phyloP scores from a whole-genome alignment of 2,329 filamentous ascomycete genomes.

The Penicillium sp. region DNA sequence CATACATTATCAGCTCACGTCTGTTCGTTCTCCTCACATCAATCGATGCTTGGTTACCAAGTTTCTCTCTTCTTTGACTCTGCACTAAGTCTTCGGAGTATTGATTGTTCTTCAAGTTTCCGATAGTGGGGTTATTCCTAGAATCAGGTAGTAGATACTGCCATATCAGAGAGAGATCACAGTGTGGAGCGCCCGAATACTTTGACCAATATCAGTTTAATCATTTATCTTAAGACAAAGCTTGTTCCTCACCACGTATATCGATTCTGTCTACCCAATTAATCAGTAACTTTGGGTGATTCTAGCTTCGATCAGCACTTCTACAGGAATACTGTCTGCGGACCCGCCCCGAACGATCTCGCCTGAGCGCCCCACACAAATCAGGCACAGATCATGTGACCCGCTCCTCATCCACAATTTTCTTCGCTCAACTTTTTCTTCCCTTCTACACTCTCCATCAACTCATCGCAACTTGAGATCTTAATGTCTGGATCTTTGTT shows the following conservation, averaged over 20 bases:
- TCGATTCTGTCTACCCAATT: not conserved
- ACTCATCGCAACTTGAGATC: not conserved
- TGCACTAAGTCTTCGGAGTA: not conserved
- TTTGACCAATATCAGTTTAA: too few relatives aligned
- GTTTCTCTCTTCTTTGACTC: not conserved
- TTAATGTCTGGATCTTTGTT: constrained; percentile 5
- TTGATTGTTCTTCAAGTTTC: not conserved
- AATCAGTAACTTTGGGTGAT: not conserved
- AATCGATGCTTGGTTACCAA: constrained; percentile 1
- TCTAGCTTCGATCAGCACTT: not conserved
- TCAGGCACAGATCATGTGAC: constrained; percentile 6
- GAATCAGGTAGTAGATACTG: not conserved
- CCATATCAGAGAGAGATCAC: too few relatives aligned
- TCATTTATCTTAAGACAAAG: too few relatives aligned
- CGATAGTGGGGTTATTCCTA: not conserved
- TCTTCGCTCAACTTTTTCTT: constrained; percentile 13
- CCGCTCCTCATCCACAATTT: constrained; percentile 4
- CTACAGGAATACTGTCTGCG: not conserved
- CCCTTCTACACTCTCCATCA: not conserved
- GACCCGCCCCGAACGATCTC: not conserved
- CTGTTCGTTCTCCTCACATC: not conserved
- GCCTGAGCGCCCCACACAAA: constrained; percentile 1
- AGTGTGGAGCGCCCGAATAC: too few relatives aligned
- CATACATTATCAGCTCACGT: constrained; percentile 4
- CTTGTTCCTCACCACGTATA: too few relatives aligned